These are phyloP conservation scores for Trichoderma gracile DNA, from an alignment of 2,329 filamentous ascomycete species.

Conservation along the genomic window DNA sequence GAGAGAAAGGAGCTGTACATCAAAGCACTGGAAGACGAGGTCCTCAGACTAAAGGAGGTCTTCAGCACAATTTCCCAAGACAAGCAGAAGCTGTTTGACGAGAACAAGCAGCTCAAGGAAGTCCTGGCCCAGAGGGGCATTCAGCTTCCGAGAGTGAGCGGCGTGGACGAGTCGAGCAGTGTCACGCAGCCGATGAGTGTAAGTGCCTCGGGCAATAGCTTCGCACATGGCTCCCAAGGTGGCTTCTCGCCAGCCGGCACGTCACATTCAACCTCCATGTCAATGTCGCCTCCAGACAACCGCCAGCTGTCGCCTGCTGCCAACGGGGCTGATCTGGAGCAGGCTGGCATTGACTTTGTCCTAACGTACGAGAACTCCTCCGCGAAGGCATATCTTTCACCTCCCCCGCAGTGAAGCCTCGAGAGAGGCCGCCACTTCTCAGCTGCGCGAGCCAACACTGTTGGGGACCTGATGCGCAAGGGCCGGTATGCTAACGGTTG, in stretches of 20 bases:
- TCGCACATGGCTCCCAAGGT: slow-evolving; percentile 49
- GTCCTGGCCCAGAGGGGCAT: slow-evolving; percentile 57
- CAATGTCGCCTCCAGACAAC: slow-evolving; percentile 40
- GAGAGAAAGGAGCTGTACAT: slow-evolving; percentile 97
- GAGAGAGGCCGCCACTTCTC: slow-evolving; percentile 14
- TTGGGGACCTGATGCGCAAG: slow-evolving; percentile 28
- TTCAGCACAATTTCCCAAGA: slow-evolving; percentile 73
- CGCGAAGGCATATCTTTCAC: slow-evolving; percentile 66
- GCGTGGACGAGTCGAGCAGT: slow-evolving; percentile 49
- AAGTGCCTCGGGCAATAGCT: slow-evolving; percentile 63
- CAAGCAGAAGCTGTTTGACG: slow-evolving; percentile 72
- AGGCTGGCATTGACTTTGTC: slow-evolving; percentile 86
- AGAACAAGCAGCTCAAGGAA: slow-evolving; percentile 73
- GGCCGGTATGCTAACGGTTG: slow-evolving; percentile 47
- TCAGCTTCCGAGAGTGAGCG: slow-evolving; percentile 34
- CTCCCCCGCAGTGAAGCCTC: slow-evolving; percentile 53
- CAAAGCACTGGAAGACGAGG: slow-evolving; percentile 88
- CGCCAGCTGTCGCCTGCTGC: slow-evolving; percentile 35
- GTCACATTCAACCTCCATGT: slow-evolving; percentile 46
- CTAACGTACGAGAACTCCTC: slow-evolving; percentile 74
- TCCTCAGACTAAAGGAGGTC: slow-evolving; percentile 84
- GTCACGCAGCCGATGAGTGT: slow-evolving; percentile 50
- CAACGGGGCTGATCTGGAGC: slow-evolving; percentile 68
- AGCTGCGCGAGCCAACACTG: slow-evolving; percentile 26
- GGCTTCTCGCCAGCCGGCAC: slow-evolving; percentile 52